Percentiles rank a stretch among this genome's conserved stretches.
Conservation (phyloP, 2,329 filamentous ascomycete species). For the Aspergillus cejpii region DNA sequence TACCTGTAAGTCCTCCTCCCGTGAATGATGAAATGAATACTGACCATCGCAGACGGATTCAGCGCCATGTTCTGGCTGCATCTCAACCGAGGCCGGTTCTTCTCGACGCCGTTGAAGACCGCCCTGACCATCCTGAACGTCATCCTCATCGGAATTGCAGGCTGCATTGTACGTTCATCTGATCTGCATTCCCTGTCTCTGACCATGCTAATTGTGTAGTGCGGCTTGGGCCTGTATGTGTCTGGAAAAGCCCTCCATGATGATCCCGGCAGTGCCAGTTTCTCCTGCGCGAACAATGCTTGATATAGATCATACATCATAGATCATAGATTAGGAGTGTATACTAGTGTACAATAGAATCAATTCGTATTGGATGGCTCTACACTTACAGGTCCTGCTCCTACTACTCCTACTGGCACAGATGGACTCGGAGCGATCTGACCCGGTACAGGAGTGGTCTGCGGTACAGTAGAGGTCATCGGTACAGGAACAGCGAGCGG, state of each 20-base stretch:
- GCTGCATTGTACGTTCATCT: conserved; percentile 15
- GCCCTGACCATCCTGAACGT: conserved; percentile 23
- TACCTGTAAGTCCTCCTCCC: conserved; percentile 34
- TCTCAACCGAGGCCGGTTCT: conserved; percentile 30
- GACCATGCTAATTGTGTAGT: conserved; percentile 13
- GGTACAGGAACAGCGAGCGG: too few species aligned
- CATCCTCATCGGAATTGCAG: conserved; percentile 17
- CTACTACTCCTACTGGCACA: background rate
- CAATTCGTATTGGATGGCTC: too few species aligned
- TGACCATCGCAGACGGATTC: conserved; percentile 4
- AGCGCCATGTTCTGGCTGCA: conserved; percentile 33
- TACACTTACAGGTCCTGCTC: too few species aligned
- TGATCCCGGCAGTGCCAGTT: conserved; percentile 18
- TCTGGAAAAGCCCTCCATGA: conserved; percentile 25
- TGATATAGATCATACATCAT: conserved; percentile 6
- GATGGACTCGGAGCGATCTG: too few species aligned
- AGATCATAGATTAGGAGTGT: background rate
- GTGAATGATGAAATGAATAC: conserved; percentile 6
- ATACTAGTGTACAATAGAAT: background rate
- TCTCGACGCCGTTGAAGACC: conserved; percentile 26
- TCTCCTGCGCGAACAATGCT: conserved; percentile 24
- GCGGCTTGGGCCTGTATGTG: conserved; percentile 24
- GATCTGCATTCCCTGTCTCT: background rate
- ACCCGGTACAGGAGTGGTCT: too few species aligned
- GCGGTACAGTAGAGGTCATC: too few species aligned